Base-by-base conservation (phyloP, 139 green algal genomes). In the Coelastrella sp. region DNA sequence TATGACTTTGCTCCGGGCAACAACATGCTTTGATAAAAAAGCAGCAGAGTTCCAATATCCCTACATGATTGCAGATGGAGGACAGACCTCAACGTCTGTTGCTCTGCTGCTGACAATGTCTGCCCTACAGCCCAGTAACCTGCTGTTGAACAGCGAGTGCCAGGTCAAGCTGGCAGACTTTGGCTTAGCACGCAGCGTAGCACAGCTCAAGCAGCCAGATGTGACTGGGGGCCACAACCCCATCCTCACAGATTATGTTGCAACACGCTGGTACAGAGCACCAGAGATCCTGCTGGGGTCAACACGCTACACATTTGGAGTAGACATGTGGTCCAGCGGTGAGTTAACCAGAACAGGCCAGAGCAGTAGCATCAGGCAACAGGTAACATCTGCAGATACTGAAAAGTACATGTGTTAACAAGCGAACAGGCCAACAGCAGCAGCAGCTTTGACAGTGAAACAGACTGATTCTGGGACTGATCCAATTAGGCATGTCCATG, bases 311-410 rank as follows among this genome's bases (percentile, higher is more conserved):
- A 99, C 97, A 7, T 98, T 94, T 88, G 98, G 98, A 11, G 98
- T 99, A 20, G 98, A 99, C 94, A 99, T 99, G 96, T 99, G 98
- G 98, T 97, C 96, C 56, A 96, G 95, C 85, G 98, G 98, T 98
- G 92, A 74, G 93, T 24, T 59, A 61, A 8, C 35, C 14, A 15
- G 11, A 24, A 19, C 68, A 27, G n/a, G 68, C 15, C 19, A 20
- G 17, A 75, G 66, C 66, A 75, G 66, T 4, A 75, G 66, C 66
- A 75, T 19, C 66, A 75, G 75, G 15, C 75, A 3, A 82, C 49
- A 59, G 75, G 75, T 82, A 22, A 82, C 4, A 4, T 4, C 75
- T 82, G 68, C 84, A 35, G 70, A 49, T 49, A 49, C 3, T 3
- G 35, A 49, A 1, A 49, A 49, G 35, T 49, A 49, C 35, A 49